Conservation (phyloP, 2,329 filamentous ascomycete species). For the Aspergillus melleus region DNA sequence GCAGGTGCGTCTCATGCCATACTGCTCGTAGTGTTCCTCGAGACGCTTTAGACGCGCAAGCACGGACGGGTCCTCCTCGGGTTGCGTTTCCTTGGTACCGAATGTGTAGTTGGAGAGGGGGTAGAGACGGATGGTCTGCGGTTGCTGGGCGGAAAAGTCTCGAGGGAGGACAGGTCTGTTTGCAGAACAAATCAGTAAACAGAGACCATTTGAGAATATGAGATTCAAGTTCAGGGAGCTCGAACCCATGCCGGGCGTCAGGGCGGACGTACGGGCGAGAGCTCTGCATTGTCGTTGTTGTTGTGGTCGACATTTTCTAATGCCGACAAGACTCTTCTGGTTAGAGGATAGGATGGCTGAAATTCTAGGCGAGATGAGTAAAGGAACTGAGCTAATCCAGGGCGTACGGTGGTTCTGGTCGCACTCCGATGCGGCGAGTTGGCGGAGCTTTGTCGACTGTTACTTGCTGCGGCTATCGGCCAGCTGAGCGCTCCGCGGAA, state of each 20-base stretch:
- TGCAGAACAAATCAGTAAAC: conserved; percentile 11
- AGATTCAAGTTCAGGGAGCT: background rate
- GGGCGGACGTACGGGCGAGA: conserved; percentile 59
- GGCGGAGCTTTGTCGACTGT: conserved; percentile 5
- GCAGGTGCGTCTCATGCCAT: conserved; percentile 96
- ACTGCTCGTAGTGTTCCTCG: conserved; percentile 88
- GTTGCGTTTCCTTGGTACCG: conserved; percentile 96
- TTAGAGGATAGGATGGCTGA: background rate
- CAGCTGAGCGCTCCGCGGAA: conserved; percentile 21
- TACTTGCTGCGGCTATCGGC: background rate
- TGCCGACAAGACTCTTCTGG: background rate
- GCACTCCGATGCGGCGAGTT: conserved; percentile 2
- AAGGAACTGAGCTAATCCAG: background rate
- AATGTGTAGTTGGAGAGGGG: conserved; percentile 99
- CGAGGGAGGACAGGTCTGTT: conserved; percentile 71
- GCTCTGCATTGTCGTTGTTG: conserved; percentile 72
- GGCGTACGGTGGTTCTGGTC: background rate
- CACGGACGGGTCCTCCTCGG: conserved; percentile 95
- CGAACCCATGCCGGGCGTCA: background rate
- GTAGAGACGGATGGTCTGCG: conserved; percentile 84
- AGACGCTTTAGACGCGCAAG: conserved; percentile 87
- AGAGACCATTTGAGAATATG: background rate
- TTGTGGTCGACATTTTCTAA: conserved; percentile 75
- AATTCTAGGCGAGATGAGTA: background rate
- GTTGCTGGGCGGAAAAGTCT: conserved; percentile 85